phyloP scores from a whole-genome alignment of 306 rosid species.

The Ormosia emarginata region DNA sequence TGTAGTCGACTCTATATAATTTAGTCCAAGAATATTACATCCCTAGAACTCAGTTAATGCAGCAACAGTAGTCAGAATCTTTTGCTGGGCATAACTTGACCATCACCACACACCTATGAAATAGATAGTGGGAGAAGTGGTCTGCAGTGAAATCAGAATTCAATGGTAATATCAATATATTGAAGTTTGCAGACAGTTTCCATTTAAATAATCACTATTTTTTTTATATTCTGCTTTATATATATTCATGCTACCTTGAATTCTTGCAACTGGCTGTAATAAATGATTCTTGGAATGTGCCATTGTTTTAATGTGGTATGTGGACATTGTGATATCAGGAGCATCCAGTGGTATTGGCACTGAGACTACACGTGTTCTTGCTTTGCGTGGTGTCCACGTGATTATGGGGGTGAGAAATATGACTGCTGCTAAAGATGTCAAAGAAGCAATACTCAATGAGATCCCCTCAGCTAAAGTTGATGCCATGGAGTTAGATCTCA shows the following conservation, averaged over 20 bases:
- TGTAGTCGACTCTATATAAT: not conserved
- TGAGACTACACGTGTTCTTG: slow-evolving; percentile 87
- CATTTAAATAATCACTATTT: not conserved
- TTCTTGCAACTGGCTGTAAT: slow-evolving; percentile 1
- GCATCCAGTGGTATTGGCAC: slow-evolving; percentile 89
- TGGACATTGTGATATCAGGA: slow-evolving; percentile 50
- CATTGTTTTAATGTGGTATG: slow-evolving; percentile 10
- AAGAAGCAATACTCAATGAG: slow-evolving; percentile 61
- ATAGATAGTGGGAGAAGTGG: not conserved
- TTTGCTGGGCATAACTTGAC: not conserved
- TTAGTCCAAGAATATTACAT: not conserved
- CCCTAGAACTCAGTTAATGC: not conserved
- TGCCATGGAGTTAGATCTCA: slow-evolving; percentile 80
- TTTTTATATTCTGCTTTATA: not conserved
- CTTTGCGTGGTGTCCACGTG: slow-evolving; percentile 82
- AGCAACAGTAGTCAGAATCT: not conserved
- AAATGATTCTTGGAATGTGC: not conserved
- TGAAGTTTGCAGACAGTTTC: not conserved
- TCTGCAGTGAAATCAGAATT: not conserved
- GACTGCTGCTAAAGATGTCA: slow-evolving; percentile 50
- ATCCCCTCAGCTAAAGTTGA: slow-evolving; percentile 80
- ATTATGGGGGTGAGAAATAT: slow-evolving; percentile 79
- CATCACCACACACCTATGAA: not conserved
- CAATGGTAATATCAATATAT: not conserved
- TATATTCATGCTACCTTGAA: not conserved